Evolutionary conservation across 73 alveolate genomes (phyloP).

Genomic region (Stentor coeruleus): DNA sequence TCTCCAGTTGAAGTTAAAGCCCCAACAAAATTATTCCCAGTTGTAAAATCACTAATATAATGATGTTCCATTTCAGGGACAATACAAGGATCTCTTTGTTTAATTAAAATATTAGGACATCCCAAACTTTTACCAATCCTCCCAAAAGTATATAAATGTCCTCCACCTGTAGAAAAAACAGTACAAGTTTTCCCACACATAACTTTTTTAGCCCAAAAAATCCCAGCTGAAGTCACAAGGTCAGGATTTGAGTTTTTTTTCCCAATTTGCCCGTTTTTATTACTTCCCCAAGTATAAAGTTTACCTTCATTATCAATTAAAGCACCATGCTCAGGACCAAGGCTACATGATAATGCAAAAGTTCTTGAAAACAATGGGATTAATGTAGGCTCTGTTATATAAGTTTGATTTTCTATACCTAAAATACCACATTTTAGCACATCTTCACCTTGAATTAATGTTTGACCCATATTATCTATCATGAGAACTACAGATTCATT

Average conservation of each 20-base stretch:
- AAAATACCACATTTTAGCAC: neutral
- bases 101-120: neutral
- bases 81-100: neutral
- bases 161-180: neutral
- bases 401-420: neutral
- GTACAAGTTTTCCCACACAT: neutral
- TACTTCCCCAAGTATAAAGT: conserved; percentile 14
- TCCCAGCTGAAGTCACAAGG: neutral
- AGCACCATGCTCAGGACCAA: conserved; percentile 20
- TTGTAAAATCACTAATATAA: neutral
- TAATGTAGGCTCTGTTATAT: neutral
- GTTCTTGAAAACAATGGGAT: too few species aligned
- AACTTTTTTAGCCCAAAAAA: neutral
- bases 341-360: neutral
- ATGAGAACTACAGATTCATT: neutral
- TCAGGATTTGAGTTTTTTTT: neutral
- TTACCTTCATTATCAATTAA: neutral
- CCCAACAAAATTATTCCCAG: neutral
- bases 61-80: neutral
- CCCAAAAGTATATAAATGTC: neutral
- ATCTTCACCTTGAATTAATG: neutral
- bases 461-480: neutral
- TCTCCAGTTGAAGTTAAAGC: neutral
- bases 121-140: neutral
- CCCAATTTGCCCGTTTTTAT: neutral